Evolutionary conservation across 2,329 filamentous ascomycete genomes (phyloP).

Genomic region (Xylariaceae sp.): DNA sequence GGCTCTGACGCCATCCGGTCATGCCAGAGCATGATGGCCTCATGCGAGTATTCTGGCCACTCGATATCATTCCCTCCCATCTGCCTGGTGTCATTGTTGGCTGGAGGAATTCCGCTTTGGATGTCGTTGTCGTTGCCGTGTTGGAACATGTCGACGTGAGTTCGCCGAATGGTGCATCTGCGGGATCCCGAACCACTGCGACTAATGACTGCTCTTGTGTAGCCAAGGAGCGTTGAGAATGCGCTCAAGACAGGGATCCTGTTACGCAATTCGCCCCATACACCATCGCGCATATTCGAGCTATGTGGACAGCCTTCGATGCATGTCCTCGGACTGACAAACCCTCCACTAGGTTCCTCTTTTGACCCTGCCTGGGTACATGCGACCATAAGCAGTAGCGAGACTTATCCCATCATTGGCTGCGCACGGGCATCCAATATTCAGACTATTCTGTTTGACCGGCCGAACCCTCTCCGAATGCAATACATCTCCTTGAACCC

Average conservation of each 20-base stretch:
- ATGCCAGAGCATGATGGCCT: conserved; percentile 78
- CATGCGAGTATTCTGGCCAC: conserved; percentile 98
- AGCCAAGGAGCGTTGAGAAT: conserved; percentile 79
- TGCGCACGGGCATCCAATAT: conserved; percentile 70
- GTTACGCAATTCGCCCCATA: conserved; percentile 76
- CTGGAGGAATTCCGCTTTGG: conserved; percentile 88
- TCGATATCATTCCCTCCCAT: conserved; percentile 69
- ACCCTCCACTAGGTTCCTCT: conserved; percentile 49
- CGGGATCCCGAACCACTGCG: conserved; percentile 2
- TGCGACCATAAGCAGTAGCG: conserved; percentile 50
- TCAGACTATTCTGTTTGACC: conserved; percentile 85
- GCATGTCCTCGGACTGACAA: conserved; percentile 81
- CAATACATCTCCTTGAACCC: conserved; percentile 92
- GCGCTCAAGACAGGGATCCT: conserved; percentile 80
- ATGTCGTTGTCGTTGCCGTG: conserved; percentile 85
- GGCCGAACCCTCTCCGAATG: conserved; percentile 82
- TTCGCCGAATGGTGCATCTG: conserved; percentile 20
- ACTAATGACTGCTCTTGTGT: conserved; percentile 28
- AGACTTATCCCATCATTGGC: conserved; percentile 64
- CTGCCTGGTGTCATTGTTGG: conserved; percentile 84
- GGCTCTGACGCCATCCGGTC: conserved; percentile 39
- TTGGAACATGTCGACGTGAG: conserved; percentile 86
- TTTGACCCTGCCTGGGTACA: conserved; percentile 69
- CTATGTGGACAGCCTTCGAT: conserved; percentile 79
- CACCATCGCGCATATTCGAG: conserved; percentile 74